Evolutionary conservation across 495 filamentous ascomycete genomes (phyloP), one percentile per base, ranked within the genome.

Genomic region (Neurospora hispaniola): DNA sequence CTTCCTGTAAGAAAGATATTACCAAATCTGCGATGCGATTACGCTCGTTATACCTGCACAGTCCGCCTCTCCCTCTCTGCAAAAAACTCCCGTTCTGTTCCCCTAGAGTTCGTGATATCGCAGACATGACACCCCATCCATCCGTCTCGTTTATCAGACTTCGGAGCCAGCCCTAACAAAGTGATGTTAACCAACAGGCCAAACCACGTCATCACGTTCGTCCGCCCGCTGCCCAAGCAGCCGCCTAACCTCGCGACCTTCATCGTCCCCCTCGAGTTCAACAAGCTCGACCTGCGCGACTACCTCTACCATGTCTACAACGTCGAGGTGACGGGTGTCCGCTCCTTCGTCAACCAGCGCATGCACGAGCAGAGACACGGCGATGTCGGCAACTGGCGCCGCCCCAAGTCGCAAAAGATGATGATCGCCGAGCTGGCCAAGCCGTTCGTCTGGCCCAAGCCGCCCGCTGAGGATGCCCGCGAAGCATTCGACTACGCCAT

Each of bases 211-310:
- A 81, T 97, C 77, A 88, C 90, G 74, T 88, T 97, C 74, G 83
- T 94, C 77, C 90, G 90, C 73, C 81, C 81, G 23, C 92, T 88
- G 40, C 86, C 88, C 42, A 86, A 86, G 77, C 89, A 92, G 77
- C 90, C 91, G 38, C 87, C 94, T 39, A 91, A 88, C 81, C 92
- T 90, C 76, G 94, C 93, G 68, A 88, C 89, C 69, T 97, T 98
- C 87, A 84, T 88, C 77, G 94, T 97, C 59, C 94, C 94, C 18
- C 87, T 97, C 77, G 89, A 87, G 74, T 91, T 96, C 85, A 94
- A 92, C 88, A 97, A 98, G 83, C 89, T 97, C 75, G 94, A 97
- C 81, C 81, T 97, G 38, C 90, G 92, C 79, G 93, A 96, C 85
- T 98, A 97, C 84, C 90, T 98, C 69, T 88, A 88, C 77, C 85